A percentile compares a stretch with the other conserved stretches of the same genome.
These are phyloP conservation scores for Colletotrichum filicis DNA, from an alignment of 2,329 filamentous ascomycete species.

Conservation along the genomic window DNA sequence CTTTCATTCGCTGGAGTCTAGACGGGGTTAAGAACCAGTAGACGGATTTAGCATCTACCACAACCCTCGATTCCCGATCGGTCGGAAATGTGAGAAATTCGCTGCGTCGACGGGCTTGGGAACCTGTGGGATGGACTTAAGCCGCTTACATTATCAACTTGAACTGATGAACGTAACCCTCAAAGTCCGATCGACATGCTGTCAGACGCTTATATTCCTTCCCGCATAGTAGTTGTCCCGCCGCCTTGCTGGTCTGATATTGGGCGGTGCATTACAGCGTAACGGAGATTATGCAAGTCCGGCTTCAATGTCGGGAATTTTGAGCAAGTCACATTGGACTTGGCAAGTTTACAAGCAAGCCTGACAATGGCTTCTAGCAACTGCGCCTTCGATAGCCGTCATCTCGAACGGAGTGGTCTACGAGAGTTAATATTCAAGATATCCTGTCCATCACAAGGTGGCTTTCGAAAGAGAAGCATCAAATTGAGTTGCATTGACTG, in stretches of 20 bases:
- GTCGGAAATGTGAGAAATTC: slow-evolving; percentile 10
- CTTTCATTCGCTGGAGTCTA: not conserved
- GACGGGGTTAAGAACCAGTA: not conserved
- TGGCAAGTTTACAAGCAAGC: not conserved
- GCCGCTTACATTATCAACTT: not conserved
- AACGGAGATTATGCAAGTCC: not conserved
- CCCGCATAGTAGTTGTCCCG: not conserved
- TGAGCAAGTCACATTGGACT: not conserved
- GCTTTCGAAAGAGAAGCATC: too few species aligned
- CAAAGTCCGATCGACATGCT: not conserved
- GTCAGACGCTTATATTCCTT: not conserved
- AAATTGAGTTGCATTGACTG: not conserved
- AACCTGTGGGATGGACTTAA: not conserved
- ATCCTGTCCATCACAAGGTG: too few species aligned
- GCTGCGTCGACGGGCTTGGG: not conserved
- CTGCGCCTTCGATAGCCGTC: not conserved
- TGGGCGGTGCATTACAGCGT: not conserved
- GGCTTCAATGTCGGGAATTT: not conserved
- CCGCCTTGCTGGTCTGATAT: not conserved
- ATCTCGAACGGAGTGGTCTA: not conserved
- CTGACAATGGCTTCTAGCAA: not conserved
- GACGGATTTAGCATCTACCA: slow-evolving; percentile 20
- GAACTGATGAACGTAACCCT: not conserved
- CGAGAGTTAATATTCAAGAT: not conserved
- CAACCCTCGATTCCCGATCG: slow-evolving; percentile 22